Base-by-base conservation (phyloP, 176 grass and related monocot genomes). In the Themeda triandra region DNA sequence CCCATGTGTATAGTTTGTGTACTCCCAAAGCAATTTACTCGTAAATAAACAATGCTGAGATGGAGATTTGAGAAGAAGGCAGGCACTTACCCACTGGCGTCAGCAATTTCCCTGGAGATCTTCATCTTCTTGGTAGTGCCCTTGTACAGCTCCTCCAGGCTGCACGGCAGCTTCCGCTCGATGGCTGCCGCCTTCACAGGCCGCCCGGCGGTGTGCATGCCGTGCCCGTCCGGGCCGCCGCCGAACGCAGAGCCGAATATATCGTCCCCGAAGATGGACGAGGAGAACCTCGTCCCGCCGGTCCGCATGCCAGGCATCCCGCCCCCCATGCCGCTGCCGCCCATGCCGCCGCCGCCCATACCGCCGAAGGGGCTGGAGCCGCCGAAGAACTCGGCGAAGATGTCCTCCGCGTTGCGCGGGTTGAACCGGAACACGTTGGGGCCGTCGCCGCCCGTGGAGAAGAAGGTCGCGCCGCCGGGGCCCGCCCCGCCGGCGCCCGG, bases 81-180 rank as follows among this genome's bases (percentile, higher is more conserved):
- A 62, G 14, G 49, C 1, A 86, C 84, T 75, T 45, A 96, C 95
- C 95, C 95, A 69, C 95, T 97, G 32, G 76, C 75, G 63, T 97
- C 95, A 5, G 95, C 89, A 27, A 98, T 95, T 66, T 95, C 91
- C 69, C 93, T 92, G 72, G 91, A 98, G 40, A 95, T 95, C 91
- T 95, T 98, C 96, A 95, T 95, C 85, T 95, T 98, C 69, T 98
- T 98, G 2, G 96, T 98, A 13, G 91, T 93, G 9, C 96, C 93
- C 54, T 93, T 98, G 85, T 95, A 98, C 30, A 98, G 83, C 60
- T 97, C 95, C 90, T 97, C 95, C 2, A 97, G 88, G 53, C 90
- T 94, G 63, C 92, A 98, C 1, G 91, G 89, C 66, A 98, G 80
- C 66, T 67, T 88, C 71, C 91, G 84, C 93, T 98, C 93, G 71